Evolutionary conservation across 345 rosid genomes (phyloP), one percentile per base, ranked within the genome.

Genomic region (Populus alba): DNA sequence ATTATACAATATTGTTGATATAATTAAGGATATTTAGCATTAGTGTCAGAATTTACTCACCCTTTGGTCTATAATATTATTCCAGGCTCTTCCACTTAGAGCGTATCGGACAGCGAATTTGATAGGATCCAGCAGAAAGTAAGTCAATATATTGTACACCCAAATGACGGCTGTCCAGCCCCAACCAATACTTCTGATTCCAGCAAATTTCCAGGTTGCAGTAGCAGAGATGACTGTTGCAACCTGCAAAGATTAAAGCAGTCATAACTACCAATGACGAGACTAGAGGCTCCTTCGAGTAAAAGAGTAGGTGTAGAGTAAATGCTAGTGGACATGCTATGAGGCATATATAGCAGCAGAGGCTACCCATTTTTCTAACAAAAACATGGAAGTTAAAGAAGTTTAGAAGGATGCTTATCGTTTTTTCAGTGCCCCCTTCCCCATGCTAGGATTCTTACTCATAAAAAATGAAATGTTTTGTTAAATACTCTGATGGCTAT

Each of bases 161-260:
- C 87, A 82, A 68, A 85, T 82, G 10, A 82, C 74, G 10, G 85
- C 85, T 2, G 87, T 82, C 87, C 87, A 79, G 6, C 81, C 72
- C 85, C 87, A 85, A 8, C 85, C 85, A 16, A 85, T 80, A 13
- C 77, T 77, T 77, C 78, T 77, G 57, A 82, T 82, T 63, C 83
- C 85, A 11, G 83, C 83, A 72, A 85, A 82, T 55, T 79, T 43
- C 80, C 82, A 82, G 67, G 55, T 73, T 73, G 82, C 84, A 1
- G 62, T 53, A 2, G 87, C 87, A 0, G 84, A 78, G 25, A 84
- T 78, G 73, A 69, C 78, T 0, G 80, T 75, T 61, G 84, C 87
- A 33, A 81, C 63, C 87, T 81, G 84, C 51, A 73, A 37, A 59
- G 8, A 53, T 47, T 15, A 4, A 47, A 1, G 51, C 51, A 47